Percentiles rank a stretch among this genome's conserved stretches.
These are phyloP conservation scores for Eimeria maxima DNA, from an alignment of 169 alveolate genomes.

Conservation along the genomic window DNA sequence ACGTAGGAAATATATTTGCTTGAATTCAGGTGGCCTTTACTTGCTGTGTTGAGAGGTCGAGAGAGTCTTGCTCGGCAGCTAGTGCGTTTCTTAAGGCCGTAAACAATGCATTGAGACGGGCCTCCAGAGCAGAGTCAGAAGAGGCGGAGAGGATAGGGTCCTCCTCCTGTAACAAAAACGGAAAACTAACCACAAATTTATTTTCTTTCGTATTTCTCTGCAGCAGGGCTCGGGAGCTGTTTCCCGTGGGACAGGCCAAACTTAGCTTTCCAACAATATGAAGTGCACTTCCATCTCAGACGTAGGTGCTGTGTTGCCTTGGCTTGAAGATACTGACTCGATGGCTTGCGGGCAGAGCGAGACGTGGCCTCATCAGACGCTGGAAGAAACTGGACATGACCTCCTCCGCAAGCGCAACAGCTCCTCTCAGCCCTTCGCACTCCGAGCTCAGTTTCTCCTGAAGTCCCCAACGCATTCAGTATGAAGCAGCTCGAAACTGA, in stretches of 20 bases:
- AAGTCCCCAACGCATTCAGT: not conserved
- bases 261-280: not conserved
- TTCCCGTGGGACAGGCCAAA: not conserved
- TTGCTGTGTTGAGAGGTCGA: slow-evolving; percentile 6
- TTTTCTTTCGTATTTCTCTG: no score
- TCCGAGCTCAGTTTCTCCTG: slow-evolving; percentile 36
- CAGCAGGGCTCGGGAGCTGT: no score
- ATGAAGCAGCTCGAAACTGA: not conserved
- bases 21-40: not conserved
- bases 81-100: not conserved
- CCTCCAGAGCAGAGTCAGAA: slow-evolving; percentile 5
- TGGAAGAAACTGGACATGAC: slow-evolving; percentile 4
- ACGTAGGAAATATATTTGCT: not conserved
- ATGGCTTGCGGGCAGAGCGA: not conserved
- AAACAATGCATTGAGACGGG: not conserved
- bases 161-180: slow-evolving; percentile 1
- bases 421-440: slow-evolving; percentile 58
- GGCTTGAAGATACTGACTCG: not conserved
- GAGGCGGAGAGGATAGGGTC: not conserved
- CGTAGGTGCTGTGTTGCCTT: not conserved
- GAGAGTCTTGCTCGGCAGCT: not conserved
- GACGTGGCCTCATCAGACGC: slow-evolving; percentile 23
- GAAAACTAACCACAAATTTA: not conserved
- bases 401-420: slow-evolving; percentile 59
- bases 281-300: not conserved